Base-by-base conservation (phyloP, 805 yeast genomes). In the Peterozyma toletana region DNA sequence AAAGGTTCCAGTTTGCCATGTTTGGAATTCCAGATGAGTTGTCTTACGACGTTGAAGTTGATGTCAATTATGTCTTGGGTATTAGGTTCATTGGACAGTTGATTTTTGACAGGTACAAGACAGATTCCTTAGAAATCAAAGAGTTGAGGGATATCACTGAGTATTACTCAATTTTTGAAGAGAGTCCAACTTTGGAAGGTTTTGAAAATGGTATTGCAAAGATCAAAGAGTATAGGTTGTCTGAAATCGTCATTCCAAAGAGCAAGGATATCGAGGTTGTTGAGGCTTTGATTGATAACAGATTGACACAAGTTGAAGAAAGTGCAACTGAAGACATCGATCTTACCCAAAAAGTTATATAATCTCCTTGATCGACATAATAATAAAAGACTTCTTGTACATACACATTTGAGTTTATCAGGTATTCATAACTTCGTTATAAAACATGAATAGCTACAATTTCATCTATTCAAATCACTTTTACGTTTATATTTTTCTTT, bases 21-120 rank as follows among this genome's bases (percentile, higher is more conserved):
- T 90, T 80, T 57, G 96, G 96, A n/a, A 84, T 89, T 44, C 78
- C 80, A 47, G 87, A 86, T 29, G 78, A 77, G 43, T 67, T 76
- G 44, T 70, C 79, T 39, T 81, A 74, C 44, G 78, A 78, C 43
- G 73, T 81, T 51, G 59, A 64, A 14, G 79, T 80, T 11, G 84
- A 83, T 55, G 65, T 70, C 40, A 67, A 71, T 45, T 83, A 84
- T 41, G 66, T 79, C 27, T 67, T 75, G 43, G 96, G 96, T 18
- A 68, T 90, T 37, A 68, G 77, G 52, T 77, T 65, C 51, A 75
- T 87, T 35, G 87, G 95, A 27, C 70, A 77, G 54, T 64, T 88
- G 59, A 86, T 86, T 65, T 66, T 79, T 38, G 67, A 67, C 47
- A 76, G 78, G 53, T 82, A 75, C 49, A 51, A 50, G 16, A 49